Evolutionary conservation across 176 grass and related monocot genomes (phyloP).

Genomic region (barley (Hordeum vulgare)): DNA sequence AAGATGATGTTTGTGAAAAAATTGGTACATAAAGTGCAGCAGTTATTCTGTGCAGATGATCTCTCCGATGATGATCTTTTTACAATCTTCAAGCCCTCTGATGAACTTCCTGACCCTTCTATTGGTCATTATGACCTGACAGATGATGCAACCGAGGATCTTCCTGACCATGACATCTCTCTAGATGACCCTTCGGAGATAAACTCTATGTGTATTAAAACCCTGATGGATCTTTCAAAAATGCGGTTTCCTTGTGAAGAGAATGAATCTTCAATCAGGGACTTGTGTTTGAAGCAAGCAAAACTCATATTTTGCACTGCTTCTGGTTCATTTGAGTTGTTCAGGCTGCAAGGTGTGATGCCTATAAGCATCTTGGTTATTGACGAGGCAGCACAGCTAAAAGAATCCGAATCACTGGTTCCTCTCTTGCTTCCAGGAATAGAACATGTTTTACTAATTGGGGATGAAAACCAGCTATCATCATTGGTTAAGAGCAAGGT

Average conservation of each 20-base stretch:
- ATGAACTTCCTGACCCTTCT: conserved; percentile 28
- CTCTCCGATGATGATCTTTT: conserved; percentile 44
- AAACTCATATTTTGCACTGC: conserved; percentile 73
- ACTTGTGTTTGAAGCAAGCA: conserved; percentile 68
- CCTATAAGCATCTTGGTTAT: conserved; percentile 69
- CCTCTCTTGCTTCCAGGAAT: conserved; percentile 53
- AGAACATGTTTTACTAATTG: conserved; percentile 69
- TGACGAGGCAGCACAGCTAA: conserved; percentile 83
- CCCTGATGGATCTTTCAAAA: conserved; percentile 36
- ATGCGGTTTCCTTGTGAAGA: conserved; percentile 50
- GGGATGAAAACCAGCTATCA: conserved; percentile 81
- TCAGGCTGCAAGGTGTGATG: conserved; percentile 39
- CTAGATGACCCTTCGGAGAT: conserved; percentile 40
- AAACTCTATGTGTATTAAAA: conserved; percentile 53
- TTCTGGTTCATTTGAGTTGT: conserved; percentile 51
- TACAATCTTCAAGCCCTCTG: conserved; percentile 35
- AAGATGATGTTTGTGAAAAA: conserved; percentile 36
- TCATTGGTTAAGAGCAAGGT: conserved; percentile 90
- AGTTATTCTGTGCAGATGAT: conserved; percentile 19
- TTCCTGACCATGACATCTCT: conserved; percentile 24
- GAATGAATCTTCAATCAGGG: conserved; percentile 32
- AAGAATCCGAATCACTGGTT: conserved; percentile 76
- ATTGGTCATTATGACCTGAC: conserved; percentile 21
- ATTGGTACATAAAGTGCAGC: conserved; percentile 39
- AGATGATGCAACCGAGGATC: conserved; percentile 30